These are phyloP conservation scores for Pinus taeda DNA, from an alignment of 75 land plant genomes.

Conservation along the genomic window DNA sequence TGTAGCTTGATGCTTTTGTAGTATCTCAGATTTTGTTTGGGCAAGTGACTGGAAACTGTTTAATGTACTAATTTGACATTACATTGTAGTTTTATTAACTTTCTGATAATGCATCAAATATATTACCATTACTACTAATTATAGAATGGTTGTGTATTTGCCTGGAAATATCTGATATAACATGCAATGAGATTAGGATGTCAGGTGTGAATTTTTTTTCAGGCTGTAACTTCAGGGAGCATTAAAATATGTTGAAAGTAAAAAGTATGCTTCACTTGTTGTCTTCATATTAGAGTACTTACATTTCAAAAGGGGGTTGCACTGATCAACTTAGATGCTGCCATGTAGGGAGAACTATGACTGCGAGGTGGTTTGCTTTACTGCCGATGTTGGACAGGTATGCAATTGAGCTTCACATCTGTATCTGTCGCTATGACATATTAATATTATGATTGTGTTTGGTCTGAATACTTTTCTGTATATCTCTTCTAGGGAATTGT, in stretches of 20 bases:
- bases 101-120: background rate
- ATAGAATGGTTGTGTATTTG: background rate
- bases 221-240: background rate
- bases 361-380: conserved; percentile 98
- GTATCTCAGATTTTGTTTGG: too few relatives aligned
- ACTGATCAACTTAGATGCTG: conserved; percentile 8
- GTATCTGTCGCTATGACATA: too few relatives aligned
- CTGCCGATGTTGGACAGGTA: conserved; percentile 99
- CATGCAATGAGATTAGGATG: background rate
- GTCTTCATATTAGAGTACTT: background rate
- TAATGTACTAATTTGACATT: background rate
- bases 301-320: background rate
- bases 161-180: background rate
- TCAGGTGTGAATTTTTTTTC: background rate
- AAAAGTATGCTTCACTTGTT: background rate
- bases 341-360: conserved; percentile 95
- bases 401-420: background rate
- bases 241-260: background rate
- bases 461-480: too few relatives aligned
- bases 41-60: too few relatives aligned
- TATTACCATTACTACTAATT: background rate
- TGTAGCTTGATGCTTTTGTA: too few relatives aligned
- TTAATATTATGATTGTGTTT: too few relatives aligned
- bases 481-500: too few relatives aligned
- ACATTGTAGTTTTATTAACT: background rate